These are phyloP conservation scores for Cnidoscolus chayamansa DNA, from an alignment of 441 rosid genomes.

Conservation along the genomic window DNA sequence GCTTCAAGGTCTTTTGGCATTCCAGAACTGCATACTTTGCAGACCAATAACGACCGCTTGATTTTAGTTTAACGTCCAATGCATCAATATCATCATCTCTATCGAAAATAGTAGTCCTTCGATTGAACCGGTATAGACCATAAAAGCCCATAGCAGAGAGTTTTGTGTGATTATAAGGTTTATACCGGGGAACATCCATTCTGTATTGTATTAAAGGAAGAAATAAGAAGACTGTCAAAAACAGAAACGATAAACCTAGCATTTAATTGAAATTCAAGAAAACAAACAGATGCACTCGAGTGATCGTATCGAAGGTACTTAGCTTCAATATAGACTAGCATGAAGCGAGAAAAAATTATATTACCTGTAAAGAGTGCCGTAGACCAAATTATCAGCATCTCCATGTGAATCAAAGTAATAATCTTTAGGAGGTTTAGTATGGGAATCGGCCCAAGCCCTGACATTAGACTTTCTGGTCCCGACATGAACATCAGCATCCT, in stretches of 20 bases:
- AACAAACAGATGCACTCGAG: slow-evolving; percentile 1
- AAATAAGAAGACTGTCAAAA: neutral
- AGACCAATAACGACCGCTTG: slow-evolving; percentile 84
- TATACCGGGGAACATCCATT: slow-evolving; percentile 84
- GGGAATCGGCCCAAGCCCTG: slow-evolving; percentile 46
- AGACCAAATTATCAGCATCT: slow-evolving; percentile 80
- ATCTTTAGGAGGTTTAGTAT: slow-evolving; percentile 51
- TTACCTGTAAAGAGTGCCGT: slow-evolving; percentile 79
- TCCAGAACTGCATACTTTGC: slow-evolving; percentile 69
- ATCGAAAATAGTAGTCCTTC: slow-evolving; percentile 42
- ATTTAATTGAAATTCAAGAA: slow-evolving; percentile 4
- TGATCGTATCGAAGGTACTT: neutral
- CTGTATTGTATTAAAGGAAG: slow-evolving; percentile 38
- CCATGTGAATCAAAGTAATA: slow-evolving; percentile 84
- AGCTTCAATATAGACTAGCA: neutral
- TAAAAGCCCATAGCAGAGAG: slow-evolving; percentile 29
- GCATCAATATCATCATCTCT: slow-evolving; percentile 65
- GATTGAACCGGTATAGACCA: slow-evolving; percentile 35
- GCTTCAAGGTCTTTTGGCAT: slow-evolving; percentile 58
- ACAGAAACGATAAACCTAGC: neutral
- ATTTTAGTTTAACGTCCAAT: slow-evolving; percentile 56
- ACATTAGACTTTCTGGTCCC: slow-evolving; percentile 46
- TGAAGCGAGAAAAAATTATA: neutral
- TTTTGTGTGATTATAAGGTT: slow-evolving; percentile 41
- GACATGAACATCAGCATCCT: slow-evolving; percentile 25